Conservation (phyloP, 2,329 filamentous ascomycete species). For the Venturia asperata region DNA sequence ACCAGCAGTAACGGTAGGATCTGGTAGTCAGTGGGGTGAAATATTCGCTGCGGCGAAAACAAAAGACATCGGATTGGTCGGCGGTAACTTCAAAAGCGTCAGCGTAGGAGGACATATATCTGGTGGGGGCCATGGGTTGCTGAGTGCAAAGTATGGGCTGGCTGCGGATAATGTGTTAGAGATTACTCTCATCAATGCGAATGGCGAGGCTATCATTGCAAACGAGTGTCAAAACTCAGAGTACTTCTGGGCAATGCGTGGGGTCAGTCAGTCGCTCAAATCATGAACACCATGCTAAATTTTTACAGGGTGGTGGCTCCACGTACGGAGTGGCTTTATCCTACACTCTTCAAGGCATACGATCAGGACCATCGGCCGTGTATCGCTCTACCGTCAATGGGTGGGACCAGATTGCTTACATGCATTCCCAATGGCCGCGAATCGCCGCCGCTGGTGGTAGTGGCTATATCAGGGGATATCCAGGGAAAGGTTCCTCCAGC, state of each 20-base stretch:
- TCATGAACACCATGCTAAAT: not conserved
- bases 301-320: conserved; percentile 15
- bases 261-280: conserved; percentile 13
- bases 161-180: conserved; percentile 35
- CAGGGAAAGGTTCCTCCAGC: not conserved
- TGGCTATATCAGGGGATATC: conserved; percentile 18
- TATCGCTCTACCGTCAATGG: conserved; percentile 13
- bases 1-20: conserved; percentile 18
- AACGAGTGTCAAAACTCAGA: conserved; percentile 25
- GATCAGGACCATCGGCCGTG: not conserved
- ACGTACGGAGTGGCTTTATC: conserved; percentile 18
- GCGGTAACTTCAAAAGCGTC: conserved; percentile 9
- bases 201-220: conserved; percentile 34
- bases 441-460: conserved; percentile 16
- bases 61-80: conserved; percentile 9
- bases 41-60: conserved; percentile 7
- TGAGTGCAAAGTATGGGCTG: conserved; percentile 30
- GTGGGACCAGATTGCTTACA: conserved; percentile 13
- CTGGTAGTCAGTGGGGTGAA: conserved; percentile 18
- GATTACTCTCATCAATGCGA: conserved; percentile 35
- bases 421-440: conserved; percentile 17
- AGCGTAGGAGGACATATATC: conserved; percentile 16
- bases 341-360: conserved; percentile 17
- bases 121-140: conserved; percentile 31
- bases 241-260: conserved; percentile 18